Base-by-base conservation (phyloP, 331 rosid genomes). In the Pyrus hybrid region DNA sequence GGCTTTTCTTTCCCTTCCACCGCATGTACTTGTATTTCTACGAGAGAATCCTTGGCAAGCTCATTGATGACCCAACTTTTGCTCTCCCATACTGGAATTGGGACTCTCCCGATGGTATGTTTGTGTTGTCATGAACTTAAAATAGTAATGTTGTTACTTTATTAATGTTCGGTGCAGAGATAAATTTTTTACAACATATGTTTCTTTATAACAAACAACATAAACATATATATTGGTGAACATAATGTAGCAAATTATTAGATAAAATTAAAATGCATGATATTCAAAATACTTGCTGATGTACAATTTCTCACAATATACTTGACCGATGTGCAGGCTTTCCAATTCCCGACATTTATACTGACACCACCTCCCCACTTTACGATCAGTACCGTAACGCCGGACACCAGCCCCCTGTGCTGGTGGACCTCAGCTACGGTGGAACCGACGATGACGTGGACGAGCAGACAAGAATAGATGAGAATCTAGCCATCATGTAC, bases 1-100 rank as follows among this genome's bases (percentile, higher is more conserved):
- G 96, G 97, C 91, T 90, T 60, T 93, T 93, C 82, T 88, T 75
- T 21, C 97, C 97, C 4, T 93, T 62, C 69, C 97, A 92, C 58
- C 87, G 96, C 3, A 88, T 82, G 82, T 93, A 88, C 66, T 68
- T 93, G 2, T 83, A 93, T 64, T 92, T 93, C 83, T 41, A 81
- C 12, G 97, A 93, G 84, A 93, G 75, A 75, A 93, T 93, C 70
- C 71, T 88, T 63, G 91, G 94, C 0, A 83, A 83, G 33, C 63
- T 93, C 41, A 88, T 93, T 35, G 78, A 58, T 1, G 97, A 93
- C 8, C 91, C 93, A 0, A 86, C 76, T 8, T 90, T 92, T 43
- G 83, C 94, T 1, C 3, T 93, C 0, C 96, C 97, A 0, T 93
- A 75, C 74, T 93, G 97, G 97, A 93, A 93, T 28, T 93, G 87